phyloP scores from a whole-genome alignment of 768 basidiomycete species.

The Serendipita sp. region DNA sequence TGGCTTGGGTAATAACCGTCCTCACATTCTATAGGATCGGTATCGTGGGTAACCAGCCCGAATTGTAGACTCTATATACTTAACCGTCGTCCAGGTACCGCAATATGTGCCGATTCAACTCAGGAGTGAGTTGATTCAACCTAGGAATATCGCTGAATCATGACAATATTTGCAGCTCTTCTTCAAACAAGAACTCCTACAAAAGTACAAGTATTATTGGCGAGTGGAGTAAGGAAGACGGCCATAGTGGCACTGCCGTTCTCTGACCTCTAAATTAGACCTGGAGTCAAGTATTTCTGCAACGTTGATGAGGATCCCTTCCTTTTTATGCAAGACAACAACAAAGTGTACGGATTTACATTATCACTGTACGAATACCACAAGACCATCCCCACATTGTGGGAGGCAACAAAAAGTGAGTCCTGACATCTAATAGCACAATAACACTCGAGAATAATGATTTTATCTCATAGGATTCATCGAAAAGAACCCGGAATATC shows the following conservation, averaged over 20 bases:
- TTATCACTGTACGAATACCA: conserved; percentile 64
- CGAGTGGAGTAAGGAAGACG: conserved; percentile 52
- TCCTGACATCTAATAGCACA: background rate
- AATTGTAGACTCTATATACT: background rate
- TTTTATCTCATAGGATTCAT: conserved; percentile 42
- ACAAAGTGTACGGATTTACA: conserved; percentile 79
- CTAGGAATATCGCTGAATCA: background rate
- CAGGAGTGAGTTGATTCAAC: conserved; percentile 42
- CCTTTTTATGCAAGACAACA: conserved; percentile 57
- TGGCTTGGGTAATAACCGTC: background rate
- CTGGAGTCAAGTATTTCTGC: conserved; percentile 67
- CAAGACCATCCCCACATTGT: conserved; percentile 66
- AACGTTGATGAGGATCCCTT: conserved; percentile 69
- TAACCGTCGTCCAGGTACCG: conserved; percentile 37
- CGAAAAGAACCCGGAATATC: conserved; percentile 38
- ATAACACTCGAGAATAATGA: background rate
- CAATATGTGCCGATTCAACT: conserved; percentile 94
- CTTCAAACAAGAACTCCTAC: conserved; percentile 61
- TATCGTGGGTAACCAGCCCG: conserved; percentile 39
- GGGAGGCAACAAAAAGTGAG: conserved; percentile 55
- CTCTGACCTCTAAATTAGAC: conserved; percentile 27
- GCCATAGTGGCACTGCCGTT: background rate
- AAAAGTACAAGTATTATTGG: conserved; percentile 77
- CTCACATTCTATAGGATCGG: conserved; percentile 36
- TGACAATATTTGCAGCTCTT: conserved; percentile 42